Percentiles rank a stretch among this genome's conserved stretches.
Evolutionary conservation across 192 early-diverging fungal genomes (phyloP).

Genomic region (Coemansia sp.): DNA sequence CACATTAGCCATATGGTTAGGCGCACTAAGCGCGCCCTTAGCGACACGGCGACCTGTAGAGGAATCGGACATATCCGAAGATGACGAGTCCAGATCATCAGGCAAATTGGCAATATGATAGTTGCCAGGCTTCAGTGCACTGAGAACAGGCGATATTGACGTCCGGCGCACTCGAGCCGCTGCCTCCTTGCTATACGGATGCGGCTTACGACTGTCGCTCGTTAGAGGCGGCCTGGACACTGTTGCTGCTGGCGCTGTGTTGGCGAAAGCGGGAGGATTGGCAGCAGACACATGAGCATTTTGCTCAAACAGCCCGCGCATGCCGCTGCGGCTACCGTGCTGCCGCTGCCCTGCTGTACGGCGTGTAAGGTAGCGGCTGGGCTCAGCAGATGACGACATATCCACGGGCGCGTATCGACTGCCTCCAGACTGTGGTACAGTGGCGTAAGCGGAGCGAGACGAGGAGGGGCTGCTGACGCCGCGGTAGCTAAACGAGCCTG

Average conservation of each 20-base stretch:
- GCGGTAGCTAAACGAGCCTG: slow-evolving; percentile 10
- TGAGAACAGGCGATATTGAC: slow-evolving; percentile 47
- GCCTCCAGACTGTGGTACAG: background rate
- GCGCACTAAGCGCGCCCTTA: background rate
- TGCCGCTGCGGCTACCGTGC: slow-evolving; percentile 1
- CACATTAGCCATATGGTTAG: background rate
- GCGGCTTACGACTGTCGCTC: background rate
- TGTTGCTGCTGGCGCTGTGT: background rate
- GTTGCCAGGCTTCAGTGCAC: slow-evolving; percentile 40
- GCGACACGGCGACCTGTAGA: background rate
- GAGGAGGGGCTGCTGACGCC: slow-evolving; percentile 1
- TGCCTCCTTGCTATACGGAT: background rate
- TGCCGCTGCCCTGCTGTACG: background rate
- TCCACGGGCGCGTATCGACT: background rate
- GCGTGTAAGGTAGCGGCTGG: slow-evolving; percentile 1
- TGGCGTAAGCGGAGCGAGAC: background rate
- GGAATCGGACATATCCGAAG: slow-evolving; percentile 15
- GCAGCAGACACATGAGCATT: background rate
- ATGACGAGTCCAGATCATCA: slow-evolving; percentile 38
- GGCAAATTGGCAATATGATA: slow-evolving; percentile 53
- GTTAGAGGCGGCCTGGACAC: background rate
- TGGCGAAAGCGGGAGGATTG: background rate
- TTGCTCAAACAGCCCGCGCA: slow-evolving; percentile 5
- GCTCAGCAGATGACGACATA: background rate
- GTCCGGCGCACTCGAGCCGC: slow-evolving; percentile 12